Conservation (phyloP, 73 alveolate species). For the Paramecium octaurelia region DNA sequence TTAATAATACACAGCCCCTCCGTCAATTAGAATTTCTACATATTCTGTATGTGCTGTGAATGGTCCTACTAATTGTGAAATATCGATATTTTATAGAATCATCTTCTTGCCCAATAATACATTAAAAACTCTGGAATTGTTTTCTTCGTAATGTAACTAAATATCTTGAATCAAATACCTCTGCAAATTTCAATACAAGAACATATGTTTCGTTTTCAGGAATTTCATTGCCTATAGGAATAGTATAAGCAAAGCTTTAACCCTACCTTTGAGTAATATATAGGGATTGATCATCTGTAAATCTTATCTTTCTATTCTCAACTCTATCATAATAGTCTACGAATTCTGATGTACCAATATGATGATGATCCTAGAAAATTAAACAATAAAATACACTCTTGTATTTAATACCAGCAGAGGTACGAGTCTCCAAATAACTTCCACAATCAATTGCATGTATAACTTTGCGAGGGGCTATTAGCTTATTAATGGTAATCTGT, state of each 20-base stretch:
- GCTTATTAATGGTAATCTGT: not conserved
- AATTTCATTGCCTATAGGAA: not conserved
- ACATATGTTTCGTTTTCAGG: not conserved
- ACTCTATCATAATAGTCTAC: not conserved
- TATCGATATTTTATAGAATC: not conserved
- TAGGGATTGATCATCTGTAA: not conserved
- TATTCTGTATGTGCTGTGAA: conserved; percentile 31
- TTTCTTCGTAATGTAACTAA: not conserved
- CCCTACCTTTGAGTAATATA: not conserved
- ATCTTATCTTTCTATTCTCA: not conserved
- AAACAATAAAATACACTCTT: not conserved
- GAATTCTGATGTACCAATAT: not conserved
- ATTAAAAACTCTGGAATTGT: not conserved
- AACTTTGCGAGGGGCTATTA: conserved; percentile 15
- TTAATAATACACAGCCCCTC: not conserved
- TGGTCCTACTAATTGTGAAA: not conserved
- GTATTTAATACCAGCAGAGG: not conserved
- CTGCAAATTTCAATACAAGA: not conserved
- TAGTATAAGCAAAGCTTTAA: not conserved
- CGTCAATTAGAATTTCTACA: conserved; percentile 4
- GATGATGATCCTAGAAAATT: not conserved
- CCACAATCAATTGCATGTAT: conserved; percentile 24
- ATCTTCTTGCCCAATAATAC: not conserved
- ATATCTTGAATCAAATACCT: not conserved
- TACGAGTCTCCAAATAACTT: not conserved